Percentiles rank a stretch among this genome's conserved stretches.
These are phyloP conservation scores for Gymnopilus dilepis DNA, from an alignment of 768 basidiomycete species.

Conservation along the genomic window DNA sequence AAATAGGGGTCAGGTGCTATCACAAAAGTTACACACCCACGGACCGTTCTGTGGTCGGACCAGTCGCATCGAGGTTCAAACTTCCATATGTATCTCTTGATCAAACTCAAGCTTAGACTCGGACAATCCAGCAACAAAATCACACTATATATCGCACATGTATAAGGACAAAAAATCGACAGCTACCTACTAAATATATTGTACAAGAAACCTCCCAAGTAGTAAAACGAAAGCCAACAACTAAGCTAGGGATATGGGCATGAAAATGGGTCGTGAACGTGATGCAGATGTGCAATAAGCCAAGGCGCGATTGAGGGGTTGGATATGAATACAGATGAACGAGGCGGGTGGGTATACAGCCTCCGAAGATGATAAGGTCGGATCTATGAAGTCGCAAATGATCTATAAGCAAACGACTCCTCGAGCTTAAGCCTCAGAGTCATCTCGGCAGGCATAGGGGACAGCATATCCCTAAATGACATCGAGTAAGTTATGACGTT, in stretches of 20 bases:
- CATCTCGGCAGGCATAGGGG: conserved; percentile 32
- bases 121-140: background rate
- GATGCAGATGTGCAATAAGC: background rate
- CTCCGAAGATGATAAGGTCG: background rate
- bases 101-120: background rate
- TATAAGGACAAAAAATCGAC: background rate
- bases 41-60: conserved; percentile 2
- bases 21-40: background rate
- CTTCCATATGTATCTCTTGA: background rate
- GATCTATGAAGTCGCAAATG: conserved; percentile 2
- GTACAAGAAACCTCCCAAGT: background rate
- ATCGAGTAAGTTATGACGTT: background rate
- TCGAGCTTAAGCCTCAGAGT: conserved; percentile 1
- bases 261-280: conserved; percentile 3
- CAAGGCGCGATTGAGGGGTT: background rate
- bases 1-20: conserved; percentile 3
- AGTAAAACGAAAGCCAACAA: background rate
- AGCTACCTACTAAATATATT: conserved; percentile 4
- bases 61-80: background rate
- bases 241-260: conserved; percentile 1
- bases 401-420: background rate
- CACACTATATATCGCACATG: conserved; percentile 5
- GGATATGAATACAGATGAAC: conserved; percentile 1
- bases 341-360: background rate
- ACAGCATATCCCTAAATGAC: conserved; percentile 30